Percentiles rank a stretch among this genome's conserved stretches.
These are phyloP conservation scores for Penicillium freii DNA, from an alignment of 2,329 filamentous ascomycete genomes.

Conservation along the genomic window DNA sequence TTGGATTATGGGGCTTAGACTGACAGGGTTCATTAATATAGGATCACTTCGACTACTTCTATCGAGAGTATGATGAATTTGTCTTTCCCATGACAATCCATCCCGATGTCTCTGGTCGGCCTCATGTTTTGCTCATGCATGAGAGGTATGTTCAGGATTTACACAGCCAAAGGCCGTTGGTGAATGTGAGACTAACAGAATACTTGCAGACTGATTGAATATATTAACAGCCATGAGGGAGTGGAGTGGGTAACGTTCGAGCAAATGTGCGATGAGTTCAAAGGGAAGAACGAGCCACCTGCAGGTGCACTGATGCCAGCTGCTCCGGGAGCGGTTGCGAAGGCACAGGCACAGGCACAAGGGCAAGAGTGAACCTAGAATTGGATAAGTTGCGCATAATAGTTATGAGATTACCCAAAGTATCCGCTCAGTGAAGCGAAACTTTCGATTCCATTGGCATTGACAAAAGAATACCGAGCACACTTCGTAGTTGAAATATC, in stretches of 20 bases:
- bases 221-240: constrained; percentile 30
- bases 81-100: constrained; percentile 76
- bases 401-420: no score
- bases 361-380: not conserved
- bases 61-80: constrained; percentile 72
- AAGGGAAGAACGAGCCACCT: constrained; percentile 23
- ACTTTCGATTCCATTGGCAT: no score
- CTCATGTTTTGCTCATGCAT: constrained; percentile 71
- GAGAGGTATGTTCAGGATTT: constrained; percentile 51
- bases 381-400: not conserved
- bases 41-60: constrained; percentile 66
- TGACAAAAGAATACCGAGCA: no score
- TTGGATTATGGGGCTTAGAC: rapidly evolving
- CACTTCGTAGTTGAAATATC: no score
- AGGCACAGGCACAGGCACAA: not conserved
- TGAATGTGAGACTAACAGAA: not conserved
- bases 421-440: no score
- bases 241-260: constrained; percentile 31
- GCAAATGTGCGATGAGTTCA: constrained; percentile 27
- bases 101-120: constrained; percentile 70
- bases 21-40: constrained; percentile 30
- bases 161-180: not conserved
- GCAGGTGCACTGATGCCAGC: constrained; percentile 23
- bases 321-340: not conserved
- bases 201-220: constrained; percentile 24